Evolutionary conservation across 192 early-diverging fungal genomes (phyloP), one percentile per base, ranked within the genome.

Genomic region (Podila verticillata): DNA sequence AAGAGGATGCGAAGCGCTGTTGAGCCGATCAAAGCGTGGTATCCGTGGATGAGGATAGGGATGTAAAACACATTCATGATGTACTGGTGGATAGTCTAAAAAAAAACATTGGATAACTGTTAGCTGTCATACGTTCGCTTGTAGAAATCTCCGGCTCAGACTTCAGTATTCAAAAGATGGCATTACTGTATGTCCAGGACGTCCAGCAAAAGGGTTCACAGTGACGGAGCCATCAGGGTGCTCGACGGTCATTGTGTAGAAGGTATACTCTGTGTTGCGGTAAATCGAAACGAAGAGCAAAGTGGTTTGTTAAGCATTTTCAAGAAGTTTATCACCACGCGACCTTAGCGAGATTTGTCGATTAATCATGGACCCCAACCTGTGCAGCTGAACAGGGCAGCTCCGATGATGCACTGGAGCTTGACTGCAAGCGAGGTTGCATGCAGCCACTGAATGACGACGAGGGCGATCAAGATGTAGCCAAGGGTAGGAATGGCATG

Each of bases 11-110:
- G 77, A n/a, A 68, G 66, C 17, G 49, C 35, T 2, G 62, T 72
- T 8, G 77, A 72, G 44, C 54, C 30, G 57, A 72, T 80, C 15
- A 80, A 13, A 13, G 77, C 65, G 68, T 72, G 77, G 57, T 68
- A 80, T 24, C 70, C 70, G 22, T 80, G 69, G 59, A 80, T 80
- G 12, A 80, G 57, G 28, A 80, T 64, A 0, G 77, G 77, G 57
- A 80, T 80, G 31, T 80, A 80, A 24, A 80, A 72, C 6, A 80
- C 70, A 48, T 80, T 80, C 77, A 80, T 80, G 34, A 80, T 61
- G 34, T 72, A 80, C 61, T 80, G 77, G 47, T 80, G 70, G 7
- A 80, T 48, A 15, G 77, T 80, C 77, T 80, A 68, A 7, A 31
- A 17, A 6, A 19, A 61, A 31, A 20, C 34, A 31, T 24, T 24